phyloP scores from a whole-genome alignment of 139 green algal genomes.

The Deuterostichococcus epilithicus region DNA sequence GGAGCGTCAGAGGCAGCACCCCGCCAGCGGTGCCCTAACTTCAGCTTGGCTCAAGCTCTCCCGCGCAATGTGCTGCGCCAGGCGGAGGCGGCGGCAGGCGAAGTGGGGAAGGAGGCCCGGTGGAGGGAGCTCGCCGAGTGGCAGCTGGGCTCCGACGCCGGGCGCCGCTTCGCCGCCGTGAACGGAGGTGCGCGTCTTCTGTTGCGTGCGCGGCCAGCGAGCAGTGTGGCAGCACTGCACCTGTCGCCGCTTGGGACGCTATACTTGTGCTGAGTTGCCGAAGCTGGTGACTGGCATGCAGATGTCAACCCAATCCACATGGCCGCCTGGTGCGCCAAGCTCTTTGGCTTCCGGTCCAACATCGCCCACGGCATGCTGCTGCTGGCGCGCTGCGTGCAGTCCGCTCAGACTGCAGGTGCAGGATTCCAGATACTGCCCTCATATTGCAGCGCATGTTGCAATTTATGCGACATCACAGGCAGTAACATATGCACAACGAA shows the following conservation, averaged over 20 bases:
- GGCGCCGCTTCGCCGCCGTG: background rate
- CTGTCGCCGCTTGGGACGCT: no score
- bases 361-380: constrained; percentile 19
- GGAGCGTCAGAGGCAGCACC: background rate
- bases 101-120: no score
- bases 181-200: background rate
- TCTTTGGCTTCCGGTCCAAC: constrained; percentile 21
- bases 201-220: no score
- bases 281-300: no score
- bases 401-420: constrained; percentile 1
- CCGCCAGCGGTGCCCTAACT: background rate
- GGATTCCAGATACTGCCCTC: background rate
- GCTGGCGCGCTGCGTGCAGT: background rate
- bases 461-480: background rate
- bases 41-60: background rate
- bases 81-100: background rate
- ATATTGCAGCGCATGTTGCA: background rate
- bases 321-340: constrained; percentile 1
- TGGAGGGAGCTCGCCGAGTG: background rate
- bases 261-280: no score
- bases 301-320: constrained; percentile 24
- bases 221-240: no score
- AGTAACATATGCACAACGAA: background rate
- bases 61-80: background rate
- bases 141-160: background rate